phyloP scores from a whole-genome alignment of 1,284 basidiomycete genomes.

The Marasmius tenuissimus region DNA sequence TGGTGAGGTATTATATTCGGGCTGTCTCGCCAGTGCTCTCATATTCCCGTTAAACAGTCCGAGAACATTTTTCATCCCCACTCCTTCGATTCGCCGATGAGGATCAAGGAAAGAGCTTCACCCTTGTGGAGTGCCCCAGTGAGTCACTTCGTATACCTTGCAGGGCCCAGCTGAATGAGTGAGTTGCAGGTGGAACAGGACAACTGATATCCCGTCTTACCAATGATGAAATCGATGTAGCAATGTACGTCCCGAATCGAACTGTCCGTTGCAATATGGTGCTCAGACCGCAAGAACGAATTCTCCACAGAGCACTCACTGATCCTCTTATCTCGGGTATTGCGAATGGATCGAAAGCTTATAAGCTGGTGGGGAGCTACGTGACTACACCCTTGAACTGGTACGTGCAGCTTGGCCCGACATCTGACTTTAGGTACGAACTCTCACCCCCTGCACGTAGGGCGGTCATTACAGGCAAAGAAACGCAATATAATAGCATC shows the following conservation, averaged over 20 bases:
- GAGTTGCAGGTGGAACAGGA: slow-evolving; percentile 76
- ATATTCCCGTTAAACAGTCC: slow-evolving; percentile 45
- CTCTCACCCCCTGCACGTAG: slow-evolving; percentile 36
- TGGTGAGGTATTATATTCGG: slow-evolving; percentile 25
- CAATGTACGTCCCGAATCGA: slow-evolving; percentile 58
- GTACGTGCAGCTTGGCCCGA: slow-evolving; percentile 35
- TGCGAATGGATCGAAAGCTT: slow-evolving; percentile 82
- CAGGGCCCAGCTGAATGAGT: neutral
- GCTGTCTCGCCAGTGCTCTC: neutral
- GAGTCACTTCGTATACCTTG: slow-evolving; percentile 18
- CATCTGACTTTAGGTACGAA: neutral
- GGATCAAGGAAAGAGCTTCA: slow-evolving; percentile 73
- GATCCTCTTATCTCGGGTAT: slow-evolving; percentile 94
- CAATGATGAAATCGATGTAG: slow-evolving; percentile 86
- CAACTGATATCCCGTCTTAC: slow-evolving; percentile 84
- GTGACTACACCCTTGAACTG: slow-evolving; percentile 88
- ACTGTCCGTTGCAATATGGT: neutral
- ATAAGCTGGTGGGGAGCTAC: slow-evolving; percentile 92
- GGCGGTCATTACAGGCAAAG: slow-evolving; percentile 90
- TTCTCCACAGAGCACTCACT: slow-evolving; percentile 76
- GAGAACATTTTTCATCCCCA: slow-evolving; percentile 91
- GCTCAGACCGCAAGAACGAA: slow-evolving; percentile 1
- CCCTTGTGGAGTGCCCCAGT: slow-evolving; percentile 90
- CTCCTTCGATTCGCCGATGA: slow-evolving; percentile 73
- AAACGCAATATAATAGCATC: slow-evolving; percentile 72